Evolutionary conservation across 371 early-diverging fungal genomes (phyloP), one percentile per base, ranked within the genome.

Genomic region (Lichtheimia ramosa): DNA sequence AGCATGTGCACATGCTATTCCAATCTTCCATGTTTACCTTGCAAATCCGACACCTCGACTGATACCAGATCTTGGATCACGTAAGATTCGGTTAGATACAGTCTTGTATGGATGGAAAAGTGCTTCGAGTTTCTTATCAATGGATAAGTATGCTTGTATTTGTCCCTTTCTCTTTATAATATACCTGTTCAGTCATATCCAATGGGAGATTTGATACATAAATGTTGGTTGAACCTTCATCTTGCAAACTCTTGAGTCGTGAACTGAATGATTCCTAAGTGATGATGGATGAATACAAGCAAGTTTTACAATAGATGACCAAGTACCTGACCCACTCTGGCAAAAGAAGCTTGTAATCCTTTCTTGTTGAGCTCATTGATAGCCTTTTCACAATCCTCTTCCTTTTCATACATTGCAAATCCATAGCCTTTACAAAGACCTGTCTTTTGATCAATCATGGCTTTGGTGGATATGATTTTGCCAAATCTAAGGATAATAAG

Each of bases 401-500:
- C 83, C 16, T 78, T 85, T 48, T 89, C 88, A 71, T 90, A 96
- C 86, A 94, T 86, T 18, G 93, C 93, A 65, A 96, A 96, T 4
- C 96, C 96, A 69, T 90, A 93, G 0, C 95, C 95, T 73, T 92
- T 92, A 67, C 96, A 96, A 62, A 85, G 83, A 41, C 88, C 87
- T 5, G 92, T 86, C 48, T 78, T 81, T 58, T 84, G 88, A 66
- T 95, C 91, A 43, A 93, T 74, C 39, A 95, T 94, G 4, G 92
- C 86, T 62, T 95, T 96, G 53, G 89, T 87, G 43, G 95, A 93
- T 46, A 86, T 69, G 39, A 96, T 88, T 4, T 68, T 68, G n/a
- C 96, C 96, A 64, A 81, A 94, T 7, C 91, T 91, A n/a, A n/a
- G n/a, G n/a, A n/a, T n/a, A n/a, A 58, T 4, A 27, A 14, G 15